phyloP scores from a whole-genome alignment of 73 alveolate genomes.

The Stentor roeselii region DNA sequence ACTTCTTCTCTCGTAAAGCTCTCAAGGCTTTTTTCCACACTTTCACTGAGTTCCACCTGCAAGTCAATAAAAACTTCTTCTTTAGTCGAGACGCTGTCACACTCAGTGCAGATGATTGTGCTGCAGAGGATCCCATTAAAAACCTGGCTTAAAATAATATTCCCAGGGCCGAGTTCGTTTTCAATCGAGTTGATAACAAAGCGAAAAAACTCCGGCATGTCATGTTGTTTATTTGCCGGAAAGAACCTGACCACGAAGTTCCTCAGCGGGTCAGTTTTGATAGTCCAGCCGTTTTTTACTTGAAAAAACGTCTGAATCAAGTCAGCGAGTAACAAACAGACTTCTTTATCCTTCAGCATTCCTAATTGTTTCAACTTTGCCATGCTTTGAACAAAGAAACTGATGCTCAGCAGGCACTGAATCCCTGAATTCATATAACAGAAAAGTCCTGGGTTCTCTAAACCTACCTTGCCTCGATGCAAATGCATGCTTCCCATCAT shows the following conservation, averaged over 20 bases:
- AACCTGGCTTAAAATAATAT: background rate
- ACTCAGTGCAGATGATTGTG: background rate
- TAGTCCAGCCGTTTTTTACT: background rate
- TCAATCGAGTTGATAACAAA: slow-evolving; percentile 2
- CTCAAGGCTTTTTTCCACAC: background rate
- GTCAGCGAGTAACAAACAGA: background rate
- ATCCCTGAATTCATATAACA: slow-evolving; percentile 25
- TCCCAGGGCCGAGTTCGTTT: background rate
- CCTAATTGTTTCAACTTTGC: background rate
- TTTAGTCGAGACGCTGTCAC: background rate
- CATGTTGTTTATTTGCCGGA: slow-evolving; percentile 5
- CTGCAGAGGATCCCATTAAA: background rate
- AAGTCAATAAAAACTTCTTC: background rate
- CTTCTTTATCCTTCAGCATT: background rate
- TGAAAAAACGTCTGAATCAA: background rate
- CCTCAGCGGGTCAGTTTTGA: background rate
- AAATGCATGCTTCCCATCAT: background rate
- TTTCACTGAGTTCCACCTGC: slow-evolving; percentile 1
- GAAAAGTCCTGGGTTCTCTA: slow-evolving; percentile 21
- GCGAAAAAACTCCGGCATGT: background rate
- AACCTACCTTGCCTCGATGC: background rate
- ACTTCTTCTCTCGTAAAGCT: background rate
- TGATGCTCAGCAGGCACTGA: slow-evolving; percentile 12
- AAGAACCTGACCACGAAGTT: background rate
- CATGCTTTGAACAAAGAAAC: background rate